These are phyloP conservation scores for Jaminaea rosea DNA, from an alignment of 1,284 basidiomycete genomes.

Conservation along the genomic window DNA sequence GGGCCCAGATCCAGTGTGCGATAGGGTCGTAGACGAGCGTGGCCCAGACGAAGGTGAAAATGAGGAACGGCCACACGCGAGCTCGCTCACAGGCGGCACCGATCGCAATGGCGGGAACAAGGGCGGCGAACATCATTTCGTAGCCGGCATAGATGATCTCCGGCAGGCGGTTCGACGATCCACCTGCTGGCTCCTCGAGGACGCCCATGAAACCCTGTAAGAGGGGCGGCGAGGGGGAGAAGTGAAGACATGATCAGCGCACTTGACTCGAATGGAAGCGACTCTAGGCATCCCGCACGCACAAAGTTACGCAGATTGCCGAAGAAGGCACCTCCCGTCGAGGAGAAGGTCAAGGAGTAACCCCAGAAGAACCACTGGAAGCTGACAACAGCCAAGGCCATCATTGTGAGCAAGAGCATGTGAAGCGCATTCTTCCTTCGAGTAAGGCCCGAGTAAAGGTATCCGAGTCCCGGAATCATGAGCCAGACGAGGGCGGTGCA, in stretches of 20 bases:
- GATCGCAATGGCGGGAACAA: slow-evolving; percentile 53
- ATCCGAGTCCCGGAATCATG: slow-evolving; percentile 59
- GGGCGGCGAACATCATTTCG: slow-evolving; percentile 49
- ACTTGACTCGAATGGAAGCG: no score
- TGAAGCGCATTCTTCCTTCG: slow-evolving; percentile 58
- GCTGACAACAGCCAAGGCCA: slow-evolving; percentile 37
- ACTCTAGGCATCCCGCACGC: no score
- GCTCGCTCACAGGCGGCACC: slow-evolving; percentile 74
- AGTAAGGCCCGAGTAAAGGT: slow-evolving; percentile 78
- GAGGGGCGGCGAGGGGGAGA: no score
- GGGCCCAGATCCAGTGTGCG: slow-evolving; percentile 71
- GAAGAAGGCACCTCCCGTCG: slow-evolving; percentile 59
- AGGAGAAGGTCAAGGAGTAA: slow-evolving; percentile 52
- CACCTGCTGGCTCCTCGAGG: slow-evolving; percentile 66
- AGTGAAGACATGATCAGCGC: no score
- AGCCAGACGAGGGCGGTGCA: slow-evolving; percentile 67
- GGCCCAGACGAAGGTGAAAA: slow-evolving; percentile 78
- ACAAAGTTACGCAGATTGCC: slow-evolving; percentile 60
- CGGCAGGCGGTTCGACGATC: slow-evolving; percentile 53
- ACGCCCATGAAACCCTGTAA: slow-evolving; percentile 62
- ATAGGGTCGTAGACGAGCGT: slow-evolving; percentile 56
- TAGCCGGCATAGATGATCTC: slow-evolving; percentile 52
- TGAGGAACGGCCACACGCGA: slow-evolving; percentile 73
- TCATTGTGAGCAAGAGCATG: slow-evolving; percentile 51
- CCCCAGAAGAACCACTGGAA: slow-evolving; percentile 57